Evolutionary conservation across 2,329 filamentous ascomycete genomes (phyloP).

Genomic region (Neurospora sp.): DNA sequence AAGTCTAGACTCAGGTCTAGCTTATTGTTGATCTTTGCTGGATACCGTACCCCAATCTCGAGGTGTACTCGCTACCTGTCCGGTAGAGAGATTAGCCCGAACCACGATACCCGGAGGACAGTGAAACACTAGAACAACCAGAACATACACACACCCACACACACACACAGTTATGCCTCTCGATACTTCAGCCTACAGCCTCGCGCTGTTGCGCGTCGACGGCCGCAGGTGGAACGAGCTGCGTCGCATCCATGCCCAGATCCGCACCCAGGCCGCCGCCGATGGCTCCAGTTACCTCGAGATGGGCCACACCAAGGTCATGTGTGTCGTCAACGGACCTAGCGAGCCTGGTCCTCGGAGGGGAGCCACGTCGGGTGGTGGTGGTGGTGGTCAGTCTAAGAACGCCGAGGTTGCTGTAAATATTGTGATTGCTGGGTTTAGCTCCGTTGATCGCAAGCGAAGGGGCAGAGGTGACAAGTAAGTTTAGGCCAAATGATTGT

Average conservation of each 20-base stretch:
- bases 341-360: conserved; percentile 49
- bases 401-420: conserved; percentile 67
- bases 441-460: conserved; percentile 74
- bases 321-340: conserved; percentile 84
- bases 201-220: conserved; percentile 74
- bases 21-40: neutral
- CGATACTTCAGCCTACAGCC: conserved; percentile 83
- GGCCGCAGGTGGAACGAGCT: conserved; percentile 95
- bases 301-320: conserved; percentile 95
- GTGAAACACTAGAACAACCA: neutral
- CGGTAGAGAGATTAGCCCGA: neutral
- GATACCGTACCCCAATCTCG: neutral
- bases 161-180: conserved; percentile 62
- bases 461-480: conserved; percentile 69
- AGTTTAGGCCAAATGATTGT: conserved; percentile 16
- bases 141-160: neutral
- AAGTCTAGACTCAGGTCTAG: neutral
- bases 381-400: conserved; percentile 23
- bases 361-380: conserved; percentile 29
- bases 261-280: conserved; percentile 83
- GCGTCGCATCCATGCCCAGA: conserved; percentile 75
- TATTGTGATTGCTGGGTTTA: conserved; percentile 80
- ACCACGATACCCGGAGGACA: neutral
- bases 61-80: neutral
- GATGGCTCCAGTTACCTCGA: conserved; percentile 91